Base-by-base conservation (phyloP, 1,284 basidiomycete species). In the Porodaedalea pini region DNA sequence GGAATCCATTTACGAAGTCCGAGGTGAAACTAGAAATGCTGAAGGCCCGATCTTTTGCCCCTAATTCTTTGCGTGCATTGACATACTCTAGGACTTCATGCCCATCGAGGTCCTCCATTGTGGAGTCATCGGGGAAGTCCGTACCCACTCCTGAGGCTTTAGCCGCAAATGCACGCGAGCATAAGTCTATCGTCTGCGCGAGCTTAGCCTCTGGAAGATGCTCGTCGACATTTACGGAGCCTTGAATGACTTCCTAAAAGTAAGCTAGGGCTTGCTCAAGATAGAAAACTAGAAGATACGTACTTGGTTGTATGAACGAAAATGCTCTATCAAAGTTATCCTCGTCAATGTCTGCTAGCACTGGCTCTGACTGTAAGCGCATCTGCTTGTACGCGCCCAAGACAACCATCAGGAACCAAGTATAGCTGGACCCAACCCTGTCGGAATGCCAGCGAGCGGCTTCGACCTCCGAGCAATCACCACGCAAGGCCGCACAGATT, bases 331-430 rank as follows among this genome's bases (percentile, higher is more conserved):
- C 82, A 59, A 82, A 85, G 62, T 79, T 80, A 63, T 83, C 79
- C 65, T 85, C 82, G 23, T 78, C 72, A 31, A 82, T 62, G 43
- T 84, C 80, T 8, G 71, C 71, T 31, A 85, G 70, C n/a, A 83
- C 70, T 59, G 78, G 73, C 11, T 68, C 69, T n/a, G 70, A 74
- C 59, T 84, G 83, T 7, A 77, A 69, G 10, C 75, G 73, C 54
- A 85, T 82, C 62, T 87, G 83, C 64, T 82, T 76, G 66, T 85
- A 85, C 52, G 81, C 80, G 51, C 83, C 81, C 57, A 85, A 66
- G 2, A 85, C 83, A 15, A 87, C 84, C 13, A 87, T 74, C 61
- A 85, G 77, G 65, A 87, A 87, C 25, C 51, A 32, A 19, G 17
- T 21, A 23, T 15, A 15, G 10, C 32, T 32, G 17, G 17, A 78